These are phyloP conservation scores for Didymella exigua DNA, from an alignment of 2,329 filamentous ascomycete genomes.

Conservation along the genomic window DNA sequence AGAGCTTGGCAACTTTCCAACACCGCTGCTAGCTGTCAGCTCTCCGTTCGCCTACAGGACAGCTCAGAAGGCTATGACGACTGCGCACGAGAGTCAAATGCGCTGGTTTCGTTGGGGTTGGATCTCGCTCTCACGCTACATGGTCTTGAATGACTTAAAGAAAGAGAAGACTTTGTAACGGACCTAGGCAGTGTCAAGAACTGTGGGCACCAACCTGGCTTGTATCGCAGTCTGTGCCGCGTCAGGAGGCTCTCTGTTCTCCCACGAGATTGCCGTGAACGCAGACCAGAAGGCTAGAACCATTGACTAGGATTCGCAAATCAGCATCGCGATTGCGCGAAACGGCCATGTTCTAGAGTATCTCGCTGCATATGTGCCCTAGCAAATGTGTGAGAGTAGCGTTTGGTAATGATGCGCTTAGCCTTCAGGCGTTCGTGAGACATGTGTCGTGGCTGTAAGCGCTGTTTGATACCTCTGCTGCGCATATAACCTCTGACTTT, in stretches of 20 bases:
- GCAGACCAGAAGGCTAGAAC: not conserved
- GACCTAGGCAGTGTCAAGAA: not conserved
- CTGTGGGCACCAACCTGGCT: not conserved
- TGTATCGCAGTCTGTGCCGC: not conserved
- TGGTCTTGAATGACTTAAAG: slow-evolving; percentile 89
- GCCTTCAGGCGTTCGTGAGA: not conserved
- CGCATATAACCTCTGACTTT: not conserved
- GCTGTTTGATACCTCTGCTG: not conserved
- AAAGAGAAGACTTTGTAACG: slow-evolving; percentile 54
- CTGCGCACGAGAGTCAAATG: slow-evolving; percentile 94
- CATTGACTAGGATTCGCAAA: not conserved
- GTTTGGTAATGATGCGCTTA: slow-evolving; percentile 1
- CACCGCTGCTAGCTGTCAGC: slow-evolving; percentile 72
- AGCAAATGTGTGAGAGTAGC: not conserved
- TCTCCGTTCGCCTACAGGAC: slow-evolving; percentile 66
- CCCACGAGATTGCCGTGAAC: not conserved
- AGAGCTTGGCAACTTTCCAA: slow-evolving; percentile 60
- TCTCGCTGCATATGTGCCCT: not conserved
- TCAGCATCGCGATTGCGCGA: not conserved
- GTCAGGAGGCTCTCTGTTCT: not conserved
- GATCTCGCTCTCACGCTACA: slow-evolving; percentile 90
- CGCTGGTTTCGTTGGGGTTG: slow-evolving; percentile 97
- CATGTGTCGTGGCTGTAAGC: not conserved
- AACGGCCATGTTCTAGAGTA: not conserved
- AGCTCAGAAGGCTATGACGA: slow-evolving; percentile 86